Base-by-base conservation (phyloP, 2,329 filamentous ascomycete species). In the Hymenoscyphus linearis region DNA sequence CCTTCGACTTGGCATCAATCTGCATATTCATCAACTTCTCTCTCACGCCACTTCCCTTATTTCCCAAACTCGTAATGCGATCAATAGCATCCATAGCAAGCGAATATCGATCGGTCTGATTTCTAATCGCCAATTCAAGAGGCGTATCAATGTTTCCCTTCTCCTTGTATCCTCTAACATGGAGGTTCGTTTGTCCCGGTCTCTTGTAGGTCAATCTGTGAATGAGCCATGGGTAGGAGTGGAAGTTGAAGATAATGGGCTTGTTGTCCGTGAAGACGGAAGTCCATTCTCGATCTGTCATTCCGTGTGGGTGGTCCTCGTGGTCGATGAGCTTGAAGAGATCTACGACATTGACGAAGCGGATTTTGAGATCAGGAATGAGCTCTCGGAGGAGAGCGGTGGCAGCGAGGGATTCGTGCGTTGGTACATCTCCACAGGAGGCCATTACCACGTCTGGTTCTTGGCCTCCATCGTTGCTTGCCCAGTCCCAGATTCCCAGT, bases 131-230 rank as follows among this genome's bases (percentile, higher is more conserved):
- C 65, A 93, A 77, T 75, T 91, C 89, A 22, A 92, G 83, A 1
- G 89, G 89, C 0, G 89, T 92, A 72, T 93, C 88, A 67, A 92
- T 92, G 73, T 92, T 93, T 54, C 89, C 89, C 81, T 93, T 92
- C 78, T 93, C 89, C 70, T 83, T 86, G 78, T 92, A 93, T 1
- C 89, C 89, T 35, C 86, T 80, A n/a, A 93, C 89, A 68, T 90
- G 85, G 64, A 92, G 74, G 74, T 89, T 85, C 53, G 79, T 72
- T 72, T 82, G 84, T 4, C 88, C 88, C 1, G 85, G 86, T 0
- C 89, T 85, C 76, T 88, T 88, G 77, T 91, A 92, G 0, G 88
- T 89, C 67, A 93, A 75, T 57, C 89, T 82, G 76, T 92, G 89
- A 57, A 93, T 83, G 69, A 93, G 79, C 87, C 87, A 92, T 9